Evolutionary conservation across 1,139 yeast species (phyloP), one percentile per base, ranked within the genome.

Genomic region (Hanseniaspora sp.): DNA sequence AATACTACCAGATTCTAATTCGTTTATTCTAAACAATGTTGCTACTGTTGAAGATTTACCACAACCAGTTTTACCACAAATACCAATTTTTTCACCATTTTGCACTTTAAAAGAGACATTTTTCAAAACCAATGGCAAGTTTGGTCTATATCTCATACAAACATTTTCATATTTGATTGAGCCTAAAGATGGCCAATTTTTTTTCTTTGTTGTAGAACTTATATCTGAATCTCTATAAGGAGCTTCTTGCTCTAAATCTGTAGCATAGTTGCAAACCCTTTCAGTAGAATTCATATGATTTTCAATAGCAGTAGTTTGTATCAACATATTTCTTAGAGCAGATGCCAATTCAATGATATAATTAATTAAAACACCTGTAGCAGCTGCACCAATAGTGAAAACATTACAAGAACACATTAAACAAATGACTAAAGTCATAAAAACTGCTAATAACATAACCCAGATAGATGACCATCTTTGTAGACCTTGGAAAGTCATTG

Each of bases 41-140:
- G 77, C 73, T 75, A 82, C 79, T 45, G 83, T 79, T 1, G 86
- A 78, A 28, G 83, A 77, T 66, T 83, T 83, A 46, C 90, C 90
- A 8, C 90, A 88, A 56, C 92, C 92, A 1, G 90, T 83, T 61
- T 90, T 76, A 29, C 92, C 92, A 68, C 86, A 81, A 56, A 83
- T 80, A 48, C 90, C 90, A 57, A 83, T 73, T 63, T 80, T 82
- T 64, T 81, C 80, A n/a, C 78, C 75, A 1, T 80, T 74, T n/a
- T 71, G 66, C 31, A 83, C 69, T 3, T 64, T 60, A 44, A 79
- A 64, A 43, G 66, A 64, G 46, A 79, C 66, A 58, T 74, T 63
- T 56, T 74, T 76, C 64, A 80, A 70, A 7, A 83, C 92, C 33
- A 74, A 69, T 1, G 95, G 94, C 44, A 84, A 71, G 1, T 76